phyloP scores from a whole-genome alignment of 1,284 basidiomycete genomes.

The Puccinia polysora region DNA sequence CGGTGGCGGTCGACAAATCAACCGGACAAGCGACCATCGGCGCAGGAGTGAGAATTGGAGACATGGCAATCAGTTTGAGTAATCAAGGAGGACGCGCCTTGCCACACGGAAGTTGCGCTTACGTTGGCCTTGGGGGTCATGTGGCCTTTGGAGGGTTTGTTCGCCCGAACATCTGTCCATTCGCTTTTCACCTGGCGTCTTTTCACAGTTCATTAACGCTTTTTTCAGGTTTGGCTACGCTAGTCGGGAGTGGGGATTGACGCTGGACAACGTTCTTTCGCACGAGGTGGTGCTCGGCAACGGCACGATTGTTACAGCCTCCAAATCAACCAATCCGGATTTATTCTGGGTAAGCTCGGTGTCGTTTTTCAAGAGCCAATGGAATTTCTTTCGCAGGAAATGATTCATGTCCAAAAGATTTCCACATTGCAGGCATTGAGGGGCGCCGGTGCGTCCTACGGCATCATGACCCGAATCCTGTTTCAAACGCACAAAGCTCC shows the following conservation, averaged over 20 bases:
- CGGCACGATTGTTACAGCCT: conserved; percentile 48
- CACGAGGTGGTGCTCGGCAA: conserved; percentile 53
- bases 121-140: conserved; percentile 53
- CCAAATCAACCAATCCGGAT: conserved; percentile 43
- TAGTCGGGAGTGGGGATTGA: conserved; percentile 52
- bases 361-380: neutral
- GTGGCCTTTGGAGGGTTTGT: conserved; percentile 50
- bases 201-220: neutral
- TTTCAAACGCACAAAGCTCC: conserved; percentile 19
- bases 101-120: conserved; percentile 52
- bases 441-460: conserved; percentile 28
- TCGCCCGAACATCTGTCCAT: neutral
- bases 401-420: neutral
- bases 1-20: neutral
- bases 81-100: conserved; percentile 49
- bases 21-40: conserved; percentile 49
- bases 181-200: neutral
- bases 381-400: neutral
- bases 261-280: conserved; percentile 50
- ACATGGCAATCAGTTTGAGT: conserved; percentile 52
- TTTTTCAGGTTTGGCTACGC: conserved; percentile 48
- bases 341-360: conserved; percentile 46
- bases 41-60: conserved; percentile 52
- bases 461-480: conserved; percentile 13
- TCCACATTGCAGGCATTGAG: conserved; percentile 13